Conservation (phyloP, 2,329 filamentous ascomycete genomes). For the Cladosporium sp. region DNA sequence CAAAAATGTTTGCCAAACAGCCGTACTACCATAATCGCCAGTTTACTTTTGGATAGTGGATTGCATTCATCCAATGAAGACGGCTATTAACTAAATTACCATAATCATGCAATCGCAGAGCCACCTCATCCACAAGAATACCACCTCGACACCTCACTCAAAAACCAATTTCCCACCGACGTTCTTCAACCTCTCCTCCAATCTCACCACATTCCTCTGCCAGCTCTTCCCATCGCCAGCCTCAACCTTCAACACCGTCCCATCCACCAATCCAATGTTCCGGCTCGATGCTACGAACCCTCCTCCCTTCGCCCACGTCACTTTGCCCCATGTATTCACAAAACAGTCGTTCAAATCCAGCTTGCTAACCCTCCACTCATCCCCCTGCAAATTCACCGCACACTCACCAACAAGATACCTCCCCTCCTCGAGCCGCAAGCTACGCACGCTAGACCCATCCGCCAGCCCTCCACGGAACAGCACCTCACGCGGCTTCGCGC, state of each 20-base stretch:
- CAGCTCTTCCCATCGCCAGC: conserved; percentile 17
- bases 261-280: not conserved
- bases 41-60: not conserved
- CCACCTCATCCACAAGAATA: not conserved
- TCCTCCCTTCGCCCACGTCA: conserved; percentile 12
- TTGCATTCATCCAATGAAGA: not conserved
- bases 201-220: conserved; percentile 16
- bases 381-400: conserved; percentile 9
- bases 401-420: conserved; percentile 12
- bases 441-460: not conserved
- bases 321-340: conserved; percentile 16
- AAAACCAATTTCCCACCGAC: conserved; percentile 13
- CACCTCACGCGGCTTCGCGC: not conserved
- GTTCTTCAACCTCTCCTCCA: conserved; percentile 16
- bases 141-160: not conserved
- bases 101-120: not conserved
- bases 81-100: no score
- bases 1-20: not conserved
- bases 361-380: conserved; percentile 1
- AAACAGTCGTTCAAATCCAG: conserved; percentile 16
- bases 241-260: conserved; percentile 17
- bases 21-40: not conserved
- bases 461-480: conserved; percentile 8
- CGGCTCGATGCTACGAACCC: conserved; percentile 1
- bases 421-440: not conserved